Evolutionary conservation across 2,329 filamentous ascomycete species (phyloP), one percentile per base, ranked within the genome.

Genomic region (Verticillium nonalfalfae): DNA sequence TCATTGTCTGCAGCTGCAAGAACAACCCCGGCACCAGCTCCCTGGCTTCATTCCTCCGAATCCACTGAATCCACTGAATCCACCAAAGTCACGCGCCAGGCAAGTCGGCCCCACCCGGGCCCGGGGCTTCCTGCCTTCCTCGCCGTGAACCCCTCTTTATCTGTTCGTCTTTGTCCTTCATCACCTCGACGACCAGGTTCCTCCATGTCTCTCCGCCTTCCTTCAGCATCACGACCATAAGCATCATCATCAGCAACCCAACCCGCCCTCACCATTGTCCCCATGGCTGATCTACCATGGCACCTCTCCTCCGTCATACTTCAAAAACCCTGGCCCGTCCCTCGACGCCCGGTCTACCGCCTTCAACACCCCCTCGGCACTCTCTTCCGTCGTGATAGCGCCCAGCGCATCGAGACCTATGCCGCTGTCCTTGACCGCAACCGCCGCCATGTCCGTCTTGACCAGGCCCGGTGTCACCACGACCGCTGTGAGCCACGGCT

Each of bases 401-500:
- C 66, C 66, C 21, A 64, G 2, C 15, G 57, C 26, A 13, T 58
- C 62, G 10, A 60, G 2, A 10, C 59, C 56, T 1, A 34, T 13
- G 10, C 56, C 56, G 4, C 13, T 6, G 36, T 10, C 40, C 34
- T 9, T 21, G 6, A 50, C 4, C 21, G 39, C 38, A n/a, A 18
- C 7, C 13, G 38, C 38, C n/a, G 52, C 36, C 50, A 62, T 60
- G 18, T 64, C 62, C 34, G 63, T 64, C 59, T 60, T 58, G 18
- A 63, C 63, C 15, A 64, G n/a, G 7, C 63, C 62, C 1, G 67
- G 67, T n/a, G 66, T 60, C 40, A 68, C 59, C 0, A 62, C 57
- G 21, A 68, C 65, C 57, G 50, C 56, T 10, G 63, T 69, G 31
- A 70, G 57, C 69, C 69, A 71, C 0, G 62, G 59, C 63, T 71